Evolutionary conservation across 208 protist genomes (phyloP).

Genomic region (Vickermania spadyakhi): DNA sequence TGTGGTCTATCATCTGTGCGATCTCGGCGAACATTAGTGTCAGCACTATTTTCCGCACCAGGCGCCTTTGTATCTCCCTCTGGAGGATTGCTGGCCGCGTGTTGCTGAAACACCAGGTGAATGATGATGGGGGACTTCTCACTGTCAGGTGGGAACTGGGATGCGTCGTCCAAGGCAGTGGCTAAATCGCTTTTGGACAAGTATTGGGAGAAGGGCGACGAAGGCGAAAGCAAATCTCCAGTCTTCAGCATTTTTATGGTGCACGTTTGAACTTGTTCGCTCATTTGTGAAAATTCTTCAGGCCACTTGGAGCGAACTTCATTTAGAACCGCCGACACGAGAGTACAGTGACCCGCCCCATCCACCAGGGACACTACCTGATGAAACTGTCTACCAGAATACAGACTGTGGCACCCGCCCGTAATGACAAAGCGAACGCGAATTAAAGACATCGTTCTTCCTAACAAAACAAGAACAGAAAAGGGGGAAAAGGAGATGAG

Average conservation of each 20-base stretch:
- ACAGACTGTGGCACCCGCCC: constrained; percentile 40
- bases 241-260: constrained; percentile 57
- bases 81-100: neutral
- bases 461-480: constrained; percentile 13
- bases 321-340: constrained; percentile 23
- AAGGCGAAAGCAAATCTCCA: constrained; percentile 36
- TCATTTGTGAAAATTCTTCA: constrained; percentile 41
- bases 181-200: constrained; percentile 13
- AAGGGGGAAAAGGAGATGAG: constrained; percentile 9
- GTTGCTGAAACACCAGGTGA: constrained; percentile 4
- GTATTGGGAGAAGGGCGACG: constrained; percentile 2
- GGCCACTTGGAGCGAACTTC: constrained; percentile 54
- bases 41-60: neutral
- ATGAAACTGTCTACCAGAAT: constrained; percentile 56
- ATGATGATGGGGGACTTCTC: constrained; percentile 16
- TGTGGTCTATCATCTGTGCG: neutral
- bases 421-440: constrained; percentile 63
- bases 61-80: constrained; percentile 4
- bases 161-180: constrained; percentile 5
- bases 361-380: constrained; percentile 31
- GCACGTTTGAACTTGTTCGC: constrained; percentile 15
- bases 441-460: constrained; percentile 16
- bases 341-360: constrained; percentile 29
- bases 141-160: constrained; percentile 9
- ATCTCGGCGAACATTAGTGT: neutral